Conservation (phyloP, 495 filamentous ascomycete species). For the Penicillium diatomitis region DNA sequence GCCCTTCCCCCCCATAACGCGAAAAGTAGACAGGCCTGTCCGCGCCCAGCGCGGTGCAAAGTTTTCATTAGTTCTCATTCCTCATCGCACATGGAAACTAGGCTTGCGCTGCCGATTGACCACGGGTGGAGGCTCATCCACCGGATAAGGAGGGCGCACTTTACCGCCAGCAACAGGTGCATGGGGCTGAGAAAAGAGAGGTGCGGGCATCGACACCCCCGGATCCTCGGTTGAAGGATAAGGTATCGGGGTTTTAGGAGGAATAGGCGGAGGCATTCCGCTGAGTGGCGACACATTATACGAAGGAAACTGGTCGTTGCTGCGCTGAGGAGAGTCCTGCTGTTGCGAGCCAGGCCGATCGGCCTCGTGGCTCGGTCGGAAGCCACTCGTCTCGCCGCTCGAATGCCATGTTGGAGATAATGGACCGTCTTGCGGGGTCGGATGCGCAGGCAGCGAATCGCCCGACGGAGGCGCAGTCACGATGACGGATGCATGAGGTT, state of each 20-base stretch:
- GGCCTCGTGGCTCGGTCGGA: conserved; percentile 29
- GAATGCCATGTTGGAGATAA: conserved; percentile 29
- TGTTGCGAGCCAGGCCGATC: conserved; percentile 27
- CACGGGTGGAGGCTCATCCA: conserved; percentile 71
- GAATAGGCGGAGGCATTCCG: conserved; percentile 63
- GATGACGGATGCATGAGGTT: conserved; percentile 20
- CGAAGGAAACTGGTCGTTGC: conserved; percentile 32
- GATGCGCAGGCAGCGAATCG: conserved; percentile 25
- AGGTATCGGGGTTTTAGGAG: conserved; percentile 75
- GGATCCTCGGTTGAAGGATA: conserved; percentile 30
- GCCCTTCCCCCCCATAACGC: too few relatives aligned
- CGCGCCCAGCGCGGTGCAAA: too few relatives aligned
- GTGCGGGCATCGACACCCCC: conserved; percentile 28
- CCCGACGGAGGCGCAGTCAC: conserved; percentile 16
- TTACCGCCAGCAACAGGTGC: conserved; percentile 16
- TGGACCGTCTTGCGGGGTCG: conserved; percentile 23
- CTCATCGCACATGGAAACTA: conserved; percentile 54
- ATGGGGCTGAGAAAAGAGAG: conserved; percentile 13
- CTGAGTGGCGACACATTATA: conserved; percentile 24
- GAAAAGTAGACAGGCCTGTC: too few relatives aligned
- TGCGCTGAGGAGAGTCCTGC: conserved; percentile 35
- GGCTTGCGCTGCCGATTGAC: conserved; percentile 85
- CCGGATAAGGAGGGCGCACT: conserved; percentile 61
- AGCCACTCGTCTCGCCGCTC: conserved; percentile 23
- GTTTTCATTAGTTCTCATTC: too few relatives aligned